Percentiles rank a stretch among this genome's conserved stretches.
Conservation (phyloP, 139 green algal genomes). For the Coelastrella sp. region DNA sequence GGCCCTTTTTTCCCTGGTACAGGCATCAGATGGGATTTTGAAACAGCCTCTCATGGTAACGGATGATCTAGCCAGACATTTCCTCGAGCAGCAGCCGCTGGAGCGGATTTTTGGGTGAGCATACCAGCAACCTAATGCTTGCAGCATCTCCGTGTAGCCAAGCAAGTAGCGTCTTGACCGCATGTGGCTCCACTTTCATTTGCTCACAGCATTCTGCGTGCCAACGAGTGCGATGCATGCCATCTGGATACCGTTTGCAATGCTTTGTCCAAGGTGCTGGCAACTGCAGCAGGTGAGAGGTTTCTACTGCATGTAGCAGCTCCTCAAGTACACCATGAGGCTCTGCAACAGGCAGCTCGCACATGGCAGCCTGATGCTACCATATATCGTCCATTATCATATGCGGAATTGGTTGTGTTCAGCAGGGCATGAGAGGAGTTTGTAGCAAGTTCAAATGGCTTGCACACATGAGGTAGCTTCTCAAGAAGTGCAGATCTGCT, state of each 20-base stretch:
- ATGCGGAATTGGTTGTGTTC: too few relatives aligned
- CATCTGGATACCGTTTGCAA: conserved; percentile 18
- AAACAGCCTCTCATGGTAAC: background rate
- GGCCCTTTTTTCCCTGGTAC: background rate
- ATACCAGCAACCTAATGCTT: too few relatives aligned
- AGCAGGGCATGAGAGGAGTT: too few relatives aligned
- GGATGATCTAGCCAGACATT: background rate
- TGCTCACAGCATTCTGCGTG: conserved; percentile 1
- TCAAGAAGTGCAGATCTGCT: background rate
- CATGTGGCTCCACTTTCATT: background rate
- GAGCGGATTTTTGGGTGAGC: conserved; percentile 21
- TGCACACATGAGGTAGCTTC: too few relatives aligned
- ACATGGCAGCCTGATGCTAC: too few relatives aligned
- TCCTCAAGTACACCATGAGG: too few relatives aligned
- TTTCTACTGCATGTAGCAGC: too few relatives aligned
- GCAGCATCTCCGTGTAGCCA: background rate
- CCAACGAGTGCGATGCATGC: background rate
- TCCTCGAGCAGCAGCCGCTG: conserved; percentile 1
- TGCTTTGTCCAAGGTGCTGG: conserved; percentile 19
- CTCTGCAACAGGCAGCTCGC: too few relatives aligned
- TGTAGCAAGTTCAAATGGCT: too few relatives aligned
- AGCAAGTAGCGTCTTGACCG: background rate
- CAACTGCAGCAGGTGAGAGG: conserved; percentile 19
- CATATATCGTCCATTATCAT: too few relatives aligned
- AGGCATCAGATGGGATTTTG: background rate